Percentiles rank a stretch among this genome's conserved stretches.
Conservation (phyloP, 177 flowering plant species). For the Vitis hybrid region DNA sequence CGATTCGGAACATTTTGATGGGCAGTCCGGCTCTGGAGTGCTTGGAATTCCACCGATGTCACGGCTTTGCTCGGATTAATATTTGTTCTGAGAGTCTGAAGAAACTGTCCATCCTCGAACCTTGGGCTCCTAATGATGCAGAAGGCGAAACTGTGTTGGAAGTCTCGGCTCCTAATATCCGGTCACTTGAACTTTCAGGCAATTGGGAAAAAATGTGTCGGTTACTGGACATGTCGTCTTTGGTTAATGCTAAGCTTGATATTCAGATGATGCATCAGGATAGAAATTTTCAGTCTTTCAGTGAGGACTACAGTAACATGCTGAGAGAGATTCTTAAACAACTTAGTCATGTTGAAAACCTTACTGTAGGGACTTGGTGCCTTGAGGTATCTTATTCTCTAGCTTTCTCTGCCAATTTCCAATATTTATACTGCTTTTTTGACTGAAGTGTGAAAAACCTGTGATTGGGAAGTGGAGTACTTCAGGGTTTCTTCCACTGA, state of each 20-base stretch:
- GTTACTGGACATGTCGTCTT: not conserved
- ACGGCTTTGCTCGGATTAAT: not conserved
- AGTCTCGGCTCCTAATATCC: conserved; percentile 1
- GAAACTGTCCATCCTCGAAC: not conserved
- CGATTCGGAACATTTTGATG: not conserved
- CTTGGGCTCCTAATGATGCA: not conserved
- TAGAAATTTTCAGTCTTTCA: no score
- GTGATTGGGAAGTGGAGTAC: not conserved
- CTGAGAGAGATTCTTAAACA: not conserved
- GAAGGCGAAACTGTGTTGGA: not conserved
- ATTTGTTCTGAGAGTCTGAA: not conserved
- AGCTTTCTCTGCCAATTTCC: not conserved
- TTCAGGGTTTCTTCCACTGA: not conserved
- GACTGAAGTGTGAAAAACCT: not conserved
- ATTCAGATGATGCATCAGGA: not conserved
- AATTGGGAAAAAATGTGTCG: not conserved
- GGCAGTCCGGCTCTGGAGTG: conserved; percentile 5
- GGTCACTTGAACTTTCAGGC: not conserved
- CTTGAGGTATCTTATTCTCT: not conserved
- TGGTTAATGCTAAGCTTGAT: not conserved
- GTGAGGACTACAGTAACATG: not conserved
- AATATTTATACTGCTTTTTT: not conserved
- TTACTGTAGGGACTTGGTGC: conserved; percentile 5
- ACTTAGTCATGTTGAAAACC: not conserved
- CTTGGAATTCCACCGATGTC: not conserved